These are phyloP conservation scores for Arabidopsis lyrata DNA, from an alignment of 441 rosid species.

Conservation along the genomic window DNA sequence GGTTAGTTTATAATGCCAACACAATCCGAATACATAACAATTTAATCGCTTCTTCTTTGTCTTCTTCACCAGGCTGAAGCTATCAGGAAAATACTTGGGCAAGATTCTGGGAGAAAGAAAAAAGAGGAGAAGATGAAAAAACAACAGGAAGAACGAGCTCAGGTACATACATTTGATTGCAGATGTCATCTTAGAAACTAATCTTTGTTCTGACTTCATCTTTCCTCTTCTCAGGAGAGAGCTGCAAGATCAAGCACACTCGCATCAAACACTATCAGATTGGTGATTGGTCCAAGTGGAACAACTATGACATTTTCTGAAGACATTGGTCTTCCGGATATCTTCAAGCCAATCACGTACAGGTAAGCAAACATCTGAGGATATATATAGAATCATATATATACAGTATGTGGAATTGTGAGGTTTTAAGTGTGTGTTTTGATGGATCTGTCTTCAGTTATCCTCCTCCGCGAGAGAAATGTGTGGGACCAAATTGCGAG, in stretches of 20 bases:
- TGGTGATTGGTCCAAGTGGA: slow-evolving; percentile 67
- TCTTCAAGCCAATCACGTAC: slow-evolving; percentile 53
- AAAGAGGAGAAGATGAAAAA: slow-evolving; percentile 72
- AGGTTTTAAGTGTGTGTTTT: slow-evolving; percentile 3
- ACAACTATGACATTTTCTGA: slow-evolving; percentile 65
- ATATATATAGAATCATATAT: not conserved
- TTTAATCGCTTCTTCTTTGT: slow-evolving; percentile 16
- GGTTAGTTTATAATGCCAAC: slow-evolving; percentile 5
- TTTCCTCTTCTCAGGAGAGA: slow-evolving; percentile 50
- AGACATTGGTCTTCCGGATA: slow-evolving; percentile 69
- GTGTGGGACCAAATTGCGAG: slow-evolving; percentile 72
- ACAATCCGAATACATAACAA: not conserved
- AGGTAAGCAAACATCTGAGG: slow-evolving; percentile 43
- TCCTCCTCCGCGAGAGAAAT: slow-evolving; percentile 75
- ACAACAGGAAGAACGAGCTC: slow-evolving; percentile 61
- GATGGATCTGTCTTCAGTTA: slow-evolving; percentile 51
- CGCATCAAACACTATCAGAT: slow-evolving; percentile 57
- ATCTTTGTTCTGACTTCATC: slow-evolving; percentile 19
- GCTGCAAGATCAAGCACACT: slow-evolving; percentile 55
- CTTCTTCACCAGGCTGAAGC: slow-evolving; percentile 68
- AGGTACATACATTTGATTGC: slow-evolving; percentile 46
- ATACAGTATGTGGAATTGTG: not conserved
- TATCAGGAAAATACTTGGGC: slow-evolving; percentile 76
- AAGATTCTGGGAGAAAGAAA: slow-evolving; percentile 76
- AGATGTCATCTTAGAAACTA: not conserved